Percentiles rank a stretch among this genome's conserved stretches.
phyloP scores from a whole-genome alignment of 2,329 filamentous ascomycete genomes.

The Apiospora hydei region DNA sequence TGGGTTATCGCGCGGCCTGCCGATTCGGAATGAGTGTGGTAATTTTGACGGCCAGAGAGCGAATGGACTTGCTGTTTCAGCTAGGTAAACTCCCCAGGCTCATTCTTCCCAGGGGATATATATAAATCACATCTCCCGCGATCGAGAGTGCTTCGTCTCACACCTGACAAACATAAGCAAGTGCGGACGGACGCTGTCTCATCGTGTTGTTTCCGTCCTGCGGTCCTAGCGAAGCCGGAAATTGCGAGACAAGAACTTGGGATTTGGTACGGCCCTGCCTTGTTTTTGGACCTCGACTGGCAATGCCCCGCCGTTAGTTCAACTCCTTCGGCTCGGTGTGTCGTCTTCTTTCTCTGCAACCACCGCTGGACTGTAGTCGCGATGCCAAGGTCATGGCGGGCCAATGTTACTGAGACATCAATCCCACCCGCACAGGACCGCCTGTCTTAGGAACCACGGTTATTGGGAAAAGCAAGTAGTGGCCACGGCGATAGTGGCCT shows the following conservation, averaged over 20 bases:
- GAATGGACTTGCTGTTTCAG: background rate
- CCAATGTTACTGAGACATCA: conserved; percentile 4
- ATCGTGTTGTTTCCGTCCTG: background rate
- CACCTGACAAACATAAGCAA: background rate
- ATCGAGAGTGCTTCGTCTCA: background rate
- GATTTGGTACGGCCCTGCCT: no score
- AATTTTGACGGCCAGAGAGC: background rate
- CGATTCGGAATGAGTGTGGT: background rate
- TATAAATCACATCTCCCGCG: background rate
- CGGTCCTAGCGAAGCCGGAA: background rate
- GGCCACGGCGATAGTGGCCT: background rate
- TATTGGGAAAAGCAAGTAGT: background rate
- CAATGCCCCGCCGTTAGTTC: background rate
- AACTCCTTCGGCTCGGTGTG: background rate
- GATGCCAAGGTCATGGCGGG: background rate
- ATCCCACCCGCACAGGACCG: background rate
- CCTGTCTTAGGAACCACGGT: background rate
- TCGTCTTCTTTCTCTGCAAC: no score
- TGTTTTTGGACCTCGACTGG: no score
- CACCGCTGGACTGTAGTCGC: background rate
- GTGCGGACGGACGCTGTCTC: background rate
- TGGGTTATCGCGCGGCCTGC: background rate
- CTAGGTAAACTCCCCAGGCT: no score
- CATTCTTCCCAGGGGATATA: background rate
- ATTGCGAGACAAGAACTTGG: background rate